These are phyloP conservation scores for Suillus weaverae DNA, from an alignment of 768 basidiomycete species.

Conservation along the genomic window DNA sequence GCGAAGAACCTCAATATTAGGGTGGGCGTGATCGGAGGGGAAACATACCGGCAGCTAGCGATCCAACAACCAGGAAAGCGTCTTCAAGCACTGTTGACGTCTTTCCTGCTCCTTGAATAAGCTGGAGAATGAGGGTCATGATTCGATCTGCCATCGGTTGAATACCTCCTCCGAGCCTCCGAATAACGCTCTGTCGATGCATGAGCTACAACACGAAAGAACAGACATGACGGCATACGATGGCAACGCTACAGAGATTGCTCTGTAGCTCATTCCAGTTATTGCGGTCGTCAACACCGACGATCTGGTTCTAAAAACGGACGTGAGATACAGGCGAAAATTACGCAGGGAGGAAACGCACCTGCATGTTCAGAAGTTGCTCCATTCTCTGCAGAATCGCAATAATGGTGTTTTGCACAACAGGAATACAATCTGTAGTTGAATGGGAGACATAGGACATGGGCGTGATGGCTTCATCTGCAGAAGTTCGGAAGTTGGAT, in stretches of 20 bases:
- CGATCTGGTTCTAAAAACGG: slow-evolving; percentile 73
- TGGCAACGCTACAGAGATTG: slow-evolving; percentile 89
- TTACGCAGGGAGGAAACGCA: slow-evolving; percentile 31
- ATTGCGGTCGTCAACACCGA: slow-evolving; percentile 93
- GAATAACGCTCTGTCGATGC: slow-evolving; percentile 69
- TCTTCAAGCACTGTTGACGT: slow-evolving; percentile 95
- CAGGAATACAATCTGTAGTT: slow-evolving; percentile 71
- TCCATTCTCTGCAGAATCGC: slow-evolving; percentile 91
- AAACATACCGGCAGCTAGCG: slow-evolving; percentile 70
- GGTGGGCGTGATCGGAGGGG: neutral
- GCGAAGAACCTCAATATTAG: slow-evolving; percentile 9
- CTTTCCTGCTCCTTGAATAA: slow-evolving; percentile 87
- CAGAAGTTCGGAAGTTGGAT: slow-evolving; percentile 89
- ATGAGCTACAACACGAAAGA: slow-evolving; percentile 7
- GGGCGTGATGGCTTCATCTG: slow-evolving; percentile 94
- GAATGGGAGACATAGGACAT: slow-evolving; percentile 83
- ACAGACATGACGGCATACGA: slow-evolving; percentile 49
- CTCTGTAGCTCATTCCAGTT: slow-evolving; percentile 99
- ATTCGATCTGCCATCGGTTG: slow-evolving; percentile 90
- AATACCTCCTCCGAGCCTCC: slow-evolving; percentile 80
- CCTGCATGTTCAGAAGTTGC: slow-evolving; percentile 80
- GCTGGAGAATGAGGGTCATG: slow-evolving; percentile 86
- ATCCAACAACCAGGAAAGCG: slow-evolving; percentile 91
- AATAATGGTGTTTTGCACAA: slow-evolving; percentile 80
- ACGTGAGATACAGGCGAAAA: neutral